Evolutionary conservation across 1,284 basidiomycete genomes (phyloP).

Genomic region (Xanthoconium separans): DNA sequence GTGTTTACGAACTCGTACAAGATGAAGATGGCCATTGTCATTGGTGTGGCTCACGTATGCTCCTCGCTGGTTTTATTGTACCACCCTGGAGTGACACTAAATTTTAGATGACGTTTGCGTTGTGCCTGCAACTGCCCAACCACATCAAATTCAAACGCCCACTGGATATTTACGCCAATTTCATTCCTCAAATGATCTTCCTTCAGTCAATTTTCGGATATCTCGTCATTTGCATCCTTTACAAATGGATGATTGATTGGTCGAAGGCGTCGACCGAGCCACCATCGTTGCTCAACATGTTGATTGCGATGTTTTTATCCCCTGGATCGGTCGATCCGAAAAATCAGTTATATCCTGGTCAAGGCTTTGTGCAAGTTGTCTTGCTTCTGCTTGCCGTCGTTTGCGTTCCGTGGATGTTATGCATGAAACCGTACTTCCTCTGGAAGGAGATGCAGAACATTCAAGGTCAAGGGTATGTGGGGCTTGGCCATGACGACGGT

Average conservation of each 20-base stretch:
- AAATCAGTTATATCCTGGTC: slow-evolving; percentile 82
- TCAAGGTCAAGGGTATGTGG: slow-evolving; percentile 84
- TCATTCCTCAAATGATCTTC: slow-evolving; percentile 97
- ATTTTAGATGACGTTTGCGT: slow-evolving; percentile 93
- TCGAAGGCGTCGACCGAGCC: slow-evolving; percentile 66
- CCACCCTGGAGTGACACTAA: slow-evolving; percentile 12
- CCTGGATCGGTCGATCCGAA: slow-evolving; percentile 77
- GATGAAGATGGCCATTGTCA: slow-evolving; percentile 99
- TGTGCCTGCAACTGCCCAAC: slow-evolving; percentile 95
- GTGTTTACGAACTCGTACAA: slow-evolving; percentile 99
- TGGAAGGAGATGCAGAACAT: slow-evolving; percentile 91
- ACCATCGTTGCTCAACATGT: slow-evolving; percentile 92
- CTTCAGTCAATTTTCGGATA: slow-evolving; percentile 98
- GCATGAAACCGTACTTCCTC: slow-evolving; percentile 90
- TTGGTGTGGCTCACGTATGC: slow-evolving; percentile 95
- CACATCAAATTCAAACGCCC: slow-evolving; percentile 89
- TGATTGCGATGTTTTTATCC: slow-evolving; percentile 91
- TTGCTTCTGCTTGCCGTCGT: slow-evolving; percentile 80
- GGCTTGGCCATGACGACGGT: slow-evolving; percentile 54
- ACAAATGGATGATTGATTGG: slow-evolving; percentile 99
- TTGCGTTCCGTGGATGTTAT: slow-evolving; percentile 96
- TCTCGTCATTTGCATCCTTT: slow-evolving; percentile 91
- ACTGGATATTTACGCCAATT: slow-evolving; percentile 89
- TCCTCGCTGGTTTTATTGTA: slow-evolving; percentile 7
- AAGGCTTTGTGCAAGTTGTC: slow-evolving; percentile 82